Conservation (phyloP, 768 basidiomycete genomes). For the Amanita inopinata region DNA sequence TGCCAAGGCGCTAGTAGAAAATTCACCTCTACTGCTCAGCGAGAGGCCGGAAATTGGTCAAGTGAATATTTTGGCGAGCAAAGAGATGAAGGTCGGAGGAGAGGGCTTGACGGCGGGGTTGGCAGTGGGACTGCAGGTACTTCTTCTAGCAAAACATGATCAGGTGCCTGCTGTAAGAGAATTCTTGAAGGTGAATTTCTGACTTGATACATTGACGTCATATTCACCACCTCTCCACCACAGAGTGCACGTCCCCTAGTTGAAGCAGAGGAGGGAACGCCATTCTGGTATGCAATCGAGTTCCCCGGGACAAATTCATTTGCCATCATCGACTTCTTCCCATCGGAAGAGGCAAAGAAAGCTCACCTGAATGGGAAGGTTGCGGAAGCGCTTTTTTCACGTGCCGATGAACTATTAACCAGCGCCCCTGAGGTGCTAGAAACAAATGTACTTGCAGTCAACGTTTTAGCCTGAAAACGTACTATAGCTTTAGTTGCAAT, state of each 20-base stretch:
- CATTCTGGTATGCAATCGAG: conserved; percentile 29
- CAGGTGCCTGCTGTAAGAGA: conserved; percentile 24
- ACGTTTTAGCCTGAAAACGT: conserved; percentile 17
- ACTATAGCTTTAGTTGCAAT: too few species aligned
- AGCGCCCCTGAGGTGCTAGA: conserved; percentile 21
- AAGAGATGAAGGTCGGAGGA: conserved; percentile 15
- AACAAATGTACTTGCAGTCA: conserved; percentile 25
- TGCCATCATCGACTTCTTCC: conserved; percentile 29
- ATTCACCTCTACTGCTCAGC: conserved; percentile 21
- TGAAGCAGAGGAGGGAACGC: conserved; percentile 23
- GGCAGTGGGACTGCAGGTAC: conserved; percentile 22
- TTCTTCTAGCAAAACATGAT: conserved; percentile 25
- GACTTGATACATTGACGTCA: neutral
- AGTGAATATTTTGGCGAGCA: conserved; percentile 22
- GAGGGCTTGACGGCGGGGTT: conserved; percentile 18
- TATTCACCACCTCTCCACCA: neutral
- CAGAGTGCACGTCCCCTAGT: conserved; percentile 25
- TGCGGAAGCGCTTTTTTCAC: conserved; percentile 24
- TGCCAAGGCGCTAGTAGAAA: conserved; percentile 24
- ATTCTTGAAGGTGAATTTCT: conserved; percentile 22
- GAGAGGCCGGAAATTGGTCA: conserved; percentile 19
- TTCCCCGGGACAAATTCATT: conserved; percentile 27
- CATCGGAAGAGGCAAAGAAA: conserved; percentile 20
- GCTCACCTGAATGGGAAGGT: conserved; percentile 26
- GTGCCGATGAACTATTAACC: conserved; percentile 22